Evolutionary conservation across 352 stramenopile genomes (phyloP), one percentile per base, ranked within the genome.

Genomic region (Halophytophthora batemanensis): DNA sequence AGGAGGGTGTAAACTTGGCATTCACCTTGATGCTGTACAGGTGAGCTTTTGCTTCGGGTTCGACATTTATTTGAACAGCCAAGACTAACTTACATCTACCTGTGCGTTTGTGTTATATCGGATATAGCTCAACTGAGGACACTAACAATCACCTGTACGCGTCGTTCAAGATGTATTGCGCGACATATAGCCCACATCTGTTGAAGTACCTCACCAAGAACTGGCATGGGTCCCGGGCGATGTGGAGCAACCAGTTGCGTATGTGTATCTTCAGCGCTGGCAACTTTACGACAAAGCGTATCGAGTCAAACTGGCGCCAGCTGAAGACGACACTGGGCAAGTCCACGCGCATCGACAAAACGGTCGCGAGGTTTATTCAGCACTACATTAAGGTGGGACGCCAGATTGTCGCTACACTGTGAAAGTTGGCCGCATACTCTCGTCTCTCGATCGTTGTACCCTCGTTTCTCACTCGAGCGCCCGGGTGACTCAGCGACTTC

Each of bases 251-350:
- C 13, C 50, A 58, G 34, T 21, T 45, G n/a, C 22, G 45, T 3
- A 41, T 31, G 0, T 34, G 19, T 3, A 43, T 38, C 25, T 64
- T 64, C 18, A 53, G 44, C 0, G 59, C 42, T 0, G 53, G 48
- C 1, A 63, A 60, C 15, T 54, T 36, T 0, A 64, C 55, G 0
- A 61, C 50, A 6, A 69, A 64, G 18, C 34, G 50, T 0, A 59
- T 61, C 2, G 60, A 69, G 28, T 54, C 50, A 1, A 69, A 68
- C 7, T 64, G 54, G 50, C 56, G 61, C 7, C 50, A 64, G 18
- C 4, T 68, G 0, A 68, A 68, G 37, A 36, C 57, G 34, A 25
- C 60, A 6, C 14, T 61, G 0, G 39, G 46, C 3, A 19, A 36
- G 1, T 56, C 56, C 1, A 50, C 54, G 1, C 33, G 42, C 21